Evolutionary conservation across 257 asterid genomes (phyloP).

Genomic region (Petunia axillaris): DNA sequence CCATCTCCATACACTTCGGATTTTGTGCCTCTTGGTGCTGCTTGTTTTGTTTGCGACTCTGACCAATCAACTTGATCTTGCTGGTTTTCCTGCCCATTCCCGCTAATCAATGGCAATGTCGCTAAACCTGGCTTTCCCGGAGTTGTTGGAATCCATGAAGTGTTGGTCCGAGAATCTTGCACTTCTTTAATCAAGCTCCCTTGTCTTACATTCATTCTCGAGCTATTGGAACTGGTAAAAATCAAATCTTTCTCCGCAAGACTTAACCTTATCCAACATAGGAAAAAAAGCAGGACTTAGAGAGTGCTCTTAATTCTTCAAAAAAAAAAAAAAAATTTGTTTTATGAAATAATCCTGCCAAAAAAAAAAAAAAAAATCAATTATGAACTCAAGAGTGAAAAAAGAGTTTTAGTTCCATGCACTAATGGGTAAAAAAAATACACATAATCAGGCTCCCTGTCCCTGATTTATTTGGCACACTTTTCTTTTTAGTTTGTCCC

Average conservation of each 20-base stretch:
- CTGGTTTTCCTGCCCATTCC: slow-evolving; percentile 32
- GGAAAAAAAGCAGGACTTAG: not conserved
- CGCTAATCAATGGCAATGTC: slow-evolving; percentile 44
- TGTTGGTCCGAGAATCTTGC: not conserved
- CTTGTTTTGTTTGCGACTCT: slow-evolving; percentile 11
- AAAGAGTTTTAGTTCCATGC: too few species aligned
- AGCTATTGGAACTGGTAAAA: slow-evolving; percentile 40
- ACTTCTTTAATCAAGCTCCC: slow-evolving; percentile 7
- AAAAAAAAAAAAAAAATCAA: not conserved
- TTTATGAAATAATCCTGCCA: too few species aligned
- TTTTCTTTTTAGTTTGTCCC: too few species aligned
- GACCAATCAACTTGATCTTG: slow-evolving; percentile 28
- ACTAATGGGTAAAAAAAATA: too few species aligned
- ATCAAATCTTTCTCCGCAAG: slow-evolving; percentile 25
- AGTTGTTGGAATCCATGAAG: slow-evolving; percentile 60
- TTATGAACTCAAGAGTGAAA: not conserved
- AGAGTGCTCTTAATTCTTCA: too few species aligned
- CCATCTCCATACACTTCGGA: slow-evolving; percentile 27
- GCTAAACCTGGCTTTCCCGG: slow-evolving; percentile 55
- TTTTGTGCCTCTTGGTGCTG: slow-evolving; percentile 16
- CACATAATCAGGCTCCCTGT: too few species aligned
- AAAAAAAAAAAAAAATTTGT: too few species aligned
- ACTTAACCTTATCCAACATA: not conserved
- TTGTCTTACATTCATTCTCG: slow-evolving; percentile 48
- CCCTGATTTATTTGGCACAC: too few species aligned